Evolutionary conservation across 805 yeast genomes (phyloP).

Genomic region (Ogataea siamensis): DNA sequence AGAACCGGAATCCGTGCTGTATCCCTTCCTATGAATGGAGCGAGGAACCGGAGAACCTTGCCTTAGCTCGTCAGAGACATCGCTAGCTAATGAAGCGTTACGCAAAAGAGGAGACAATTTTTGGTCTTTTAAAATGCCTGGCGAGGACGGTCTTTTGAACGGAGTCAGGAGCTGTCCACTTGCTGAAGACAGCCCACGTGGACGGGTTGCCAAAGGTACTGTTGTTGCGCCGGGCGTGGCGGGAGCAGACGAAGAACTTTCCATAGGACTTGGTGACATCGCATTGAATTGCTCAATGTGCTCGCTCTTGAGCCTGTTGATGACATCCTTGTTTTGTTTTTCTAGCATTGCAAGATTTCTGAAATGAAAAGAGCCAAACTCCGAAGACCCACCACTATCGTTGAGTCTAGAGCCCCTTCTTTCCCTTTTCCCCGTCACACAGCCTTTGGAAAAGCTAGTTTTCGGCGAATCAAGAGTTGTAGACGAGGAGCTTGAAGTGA

Average conservation of each 20-base stretch:
- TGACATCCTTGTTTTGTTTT: conserved; percentile 89
- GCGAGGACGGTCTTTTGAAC: conserved; percentile 34
- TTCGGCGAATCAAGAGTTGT: conserved; percentile 31
- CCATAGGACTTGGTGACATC: conserved; percentile 47
- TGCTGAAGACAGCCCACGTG: conserved; percentile 21
- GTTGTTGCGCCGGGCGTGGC: conserved; percentile 24
- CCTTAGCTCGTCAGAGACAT: conserved; percentile 30
- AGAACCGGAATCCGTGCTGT: conserved; percentile 13
- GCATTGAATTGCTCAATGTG: conserved; percentile 57
- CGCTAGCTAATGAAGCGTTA: conserved; percentile 36
- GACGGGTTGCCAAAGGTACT: conserved; percentile 12
- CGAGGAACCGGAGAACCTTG: conserved; percentile 21
- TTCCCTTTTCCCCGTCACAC: conserved; percentile 54
- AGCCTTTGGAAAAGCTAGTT: conserved; percentile 27
- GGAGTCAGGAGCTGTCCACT: conserved; percentile 24
- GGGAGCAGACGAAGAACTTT: conserved; percentile 33
- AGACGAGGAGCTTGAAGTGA: conserved; percentile 28
- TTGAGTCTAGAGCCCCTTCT: conserved; percentile 65
- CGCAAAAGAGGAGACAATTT: conserved; percentile 28
- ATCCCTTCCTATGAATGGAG: conserved; percentile 10
- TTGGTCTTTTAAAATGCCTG: conserved; percentile 25
- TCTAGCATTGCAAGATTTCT: conserved; percentile 87
- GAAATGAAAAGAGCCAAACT: conserved; percentile 92
- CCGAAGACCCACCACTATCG: conserved; percentile 60
- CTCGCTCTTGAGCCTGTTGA: conserved; percentile 81